phyloP scores from a whole-genome alignment of 768 basidiomycete genomes.

The Chalciporus chontae region DNA sequence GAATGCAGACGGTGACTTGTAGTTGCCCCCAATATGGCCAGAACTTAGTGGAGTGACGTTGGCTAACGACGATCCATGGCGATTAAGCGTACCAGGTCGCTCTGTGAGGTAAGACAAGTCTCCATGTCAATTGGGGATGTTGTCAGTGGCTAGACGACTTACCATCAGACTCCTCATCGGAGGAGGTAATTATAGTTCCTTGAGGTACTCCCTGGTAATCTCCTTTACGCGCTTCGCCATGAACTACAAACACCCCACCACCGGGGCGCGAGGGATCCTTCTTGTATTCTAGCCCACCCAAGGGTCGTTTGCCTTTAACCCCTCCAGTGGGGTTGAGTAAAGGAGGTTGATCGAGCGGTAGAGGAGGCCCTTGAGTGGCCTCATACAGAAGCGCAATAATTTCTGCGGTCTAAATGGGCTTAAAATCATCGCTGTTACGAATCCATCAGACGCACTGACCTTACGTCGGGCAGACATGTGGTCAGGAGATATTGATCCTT shows the following conservation, averaged over 20 bases:
- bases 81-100: conserved; percentile 12
- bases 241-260: conserved; percentile 81
- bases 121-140: conserved; percentile 2
- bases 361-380: conserved; percentile 80
- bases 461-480: conserved; percentile 95
- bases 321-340: conserved; percentile 79
- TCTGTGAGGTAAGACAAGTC: conserved; percentile 6
- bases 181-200: conserved; percentile 51
- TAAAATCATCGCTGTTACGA: neutral
- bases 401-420: conserved; percentile 67
- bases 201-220: conserved; percentile 53
- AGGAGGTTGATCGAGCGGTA: conserved; percentile 51
- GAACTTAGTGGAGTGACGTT: conserved; percentile 48
- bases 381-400: conserved; percentile 90
- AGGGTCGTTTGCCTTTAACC: conserved; percentile 52
- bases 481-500: conserved; percentile 79
- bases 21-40: conserved; percentile 30
- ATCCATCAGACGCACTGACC: conserved; percentile 38
- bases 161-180: conserved; percentile 51
- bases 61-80: conserved; percentile 43
- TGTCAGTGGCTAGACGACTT: conserved; percentile 30
- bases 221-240: conserved; percentile 41
- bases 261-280: conserved; percentile 80
- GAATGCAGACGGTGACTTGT: conserved; percentile 23
- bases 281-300: conserved; percentile 61